Evolutionary conservation across 2,329 filamentous ascomycete species (phyloP).

Genomic region (Scleromitrula shiraiana): DNA sequence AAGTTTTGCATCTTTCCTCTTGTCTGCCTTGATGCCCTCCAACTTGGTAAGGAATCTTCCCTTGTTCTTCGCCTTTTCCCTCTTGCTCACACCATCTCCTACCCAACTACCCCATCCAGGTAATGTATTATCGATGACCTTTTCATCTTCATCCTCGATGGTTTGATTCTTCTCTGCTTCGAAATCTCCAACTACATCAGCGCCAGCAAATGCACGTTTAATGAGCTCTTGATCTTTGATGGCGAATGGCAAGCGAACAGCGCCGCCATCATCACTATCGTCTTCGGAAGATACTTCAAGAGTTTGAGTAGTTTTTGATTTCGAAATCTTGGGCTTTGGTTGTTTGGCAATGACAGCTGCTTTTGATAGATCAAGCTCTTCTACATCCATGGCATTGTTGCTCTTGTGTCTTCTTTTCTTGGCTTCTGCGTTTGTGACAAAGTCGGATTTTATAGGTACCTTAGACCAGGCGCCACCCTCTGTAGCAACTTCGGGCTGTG

Average conservation of each 20-base stretch:
- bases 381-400: constrained; percentile 26
- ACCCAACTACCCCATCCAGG: constrained; percentile 94
- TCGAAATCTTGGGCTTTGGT: constrained; percentile 21
- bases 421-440: constrained; percentile 23
- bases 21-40: constrained; percentile 65
- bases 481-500: constrained; percentile 10
- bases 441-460: constrained; percentile 17
- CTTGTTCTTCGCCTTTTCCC: constrained; percentile 55
- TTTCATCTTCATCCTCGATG: constrained; percentile 71
- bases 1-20: constrained; percentile 75
- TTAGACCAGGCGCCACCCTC: constrained; percentile 31
- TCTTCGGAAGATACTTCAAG: constrained; percentile 25
- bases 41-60: constrained; percentile 55
- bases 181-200: constrained; percentile 77
- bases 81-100: constrained; percentile 70
- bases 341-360: constrained; percentile 26
- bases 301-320: constrained; percentile 18
- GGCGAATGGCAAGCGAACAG: constrained; percentile 46
- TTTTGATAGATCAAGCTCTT: constrained; percentile 28
- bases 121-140: constrained; percentile 73
- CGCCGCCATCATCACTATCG: constrained; percentile 38
- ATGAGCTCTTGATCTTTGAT: constrained; percentile 61
- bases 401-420: constrained; percentile 27
- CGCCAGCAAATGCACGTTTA: constrained; percentile 76
- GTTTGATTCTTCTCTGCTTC: constrained; percentile 67